Evolutionary conservation across 176 grass and related monocot species (phyloP).

Genomic region (Ananas comosus): DNA sequence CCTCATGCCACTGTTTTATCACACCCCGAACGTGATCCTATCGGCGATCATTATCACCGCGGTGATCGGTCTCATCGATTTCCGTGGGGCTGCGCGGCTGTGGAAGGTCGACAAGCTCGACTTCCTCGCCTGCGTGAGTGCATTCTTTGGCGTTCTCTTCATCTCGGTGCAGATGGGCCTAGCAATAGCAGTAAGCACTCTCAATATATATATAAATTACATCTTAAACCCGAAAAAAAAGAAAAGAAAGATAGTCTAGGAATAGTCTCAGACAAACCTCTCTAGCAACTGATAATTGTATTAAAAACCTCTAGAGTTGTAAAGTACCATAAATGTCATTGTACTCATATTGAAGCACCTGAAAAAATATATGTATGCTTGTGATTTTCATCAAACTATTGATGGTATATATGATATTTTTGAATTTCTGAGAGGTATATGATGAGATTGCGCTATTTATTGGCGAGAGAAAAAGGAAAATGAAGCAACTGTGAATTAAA

Average conservation of each 20-base stretch:
- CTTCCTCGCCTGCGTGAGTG: conserved; percentile 65
- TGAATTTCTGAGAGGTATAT: no score
- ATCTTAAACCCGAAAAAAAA: no score
- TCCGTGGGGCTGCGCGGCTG: conserved; percentile 46
- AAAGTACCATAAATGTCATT: background rate
- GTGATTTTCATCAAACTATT: no score
- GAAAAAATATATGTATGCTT: no score
- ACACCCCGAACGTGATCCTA: conserved; percentile 93
- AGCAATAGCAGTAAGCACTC: conserved; percentile 46
- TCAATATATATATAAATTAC: background rate
- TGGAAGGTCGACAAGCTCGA: conserved; percentile 98
- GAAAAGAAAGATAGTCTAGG: no score
- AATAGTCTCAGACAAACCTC: no score
- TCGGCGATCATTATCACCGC: conserved; percentile 96
- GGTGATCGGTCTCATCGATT: conserved; percentile 78
- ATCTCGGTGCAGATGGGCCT: conserved; percentile 89
- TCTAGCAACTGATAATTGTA: no score
- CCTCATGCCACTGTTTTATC: conserved; percentile 94
- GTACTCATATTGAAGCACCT: background rate
- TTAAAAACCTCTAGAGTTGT: no score
- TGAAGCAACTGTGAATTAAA: no score
- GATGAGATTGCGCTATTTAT: no score
- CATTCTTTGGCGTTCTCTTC: conserved; percentile 85
- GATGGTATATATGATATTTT: no score
- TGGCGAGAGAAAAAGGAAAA: no score